These are phyloP conservation scores for Thyridium curvatum DNA, from an alignment of 2,329 filamentous ascomycete species.

Conservation along the genomic window DNA sequence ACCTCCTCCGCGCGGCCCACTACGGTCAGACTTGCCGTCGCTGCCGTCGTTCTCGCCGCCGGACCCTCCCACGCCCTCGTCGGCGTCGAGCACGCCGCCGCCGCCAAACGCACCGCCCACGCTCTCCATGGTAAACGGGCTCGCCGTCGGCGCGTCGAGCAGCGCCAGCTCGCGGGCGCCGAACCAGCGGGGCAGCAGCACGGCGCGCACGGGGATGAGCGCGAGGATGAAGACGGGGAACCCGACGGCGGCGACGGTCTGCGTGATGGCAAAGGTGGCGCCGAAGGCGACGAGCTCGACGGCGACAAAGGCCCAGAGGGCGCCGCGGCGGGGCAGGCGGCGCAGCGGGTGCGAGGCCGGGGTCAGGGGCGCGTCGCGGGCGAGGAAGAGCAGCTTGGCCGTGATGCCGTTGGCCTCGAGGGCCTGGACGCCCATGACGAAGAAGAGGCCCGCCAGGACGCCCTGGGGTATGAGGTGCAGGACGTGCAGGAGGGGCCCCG, in stretches of 20 bases:
- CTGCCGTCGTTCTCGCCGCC: slow-evolving; percentile 4
- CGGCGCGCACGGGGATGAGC: slow-evolving; percentile 59
- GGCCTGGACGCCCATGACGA: slow-evolving; percentile 77
- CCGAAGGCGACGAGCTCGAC: slow-evolving; percentile 66
- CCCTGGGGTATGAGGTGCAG: slow-evolving; percentile 74
- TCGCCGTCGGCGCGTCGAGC: slow-evolving; percentile 70
- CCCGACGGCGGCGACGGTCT: slow-evolving; percentile 76
- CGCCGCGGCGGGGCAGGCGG: slow-evolving; percentile 50
- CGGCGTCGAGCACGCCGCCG: slow-evolving; percentile 6
- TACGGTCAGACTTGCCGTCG: neutral
- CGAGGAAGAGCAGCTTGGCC: slow-evolving; percentile 64
- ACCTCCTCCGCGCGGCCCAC: slow-evolving; percentile 1
- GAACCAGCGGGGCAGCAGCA: slow-evolving; percentile 58
- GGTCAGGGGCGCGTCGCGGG: slow-evolving; percentile 58
- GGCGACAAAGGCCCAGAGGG: slow-evolving; percentile 66
- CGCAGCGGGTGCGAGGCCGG: slow-evolving; percentile 50
- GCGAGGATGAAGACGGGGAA: slow-evolving; percentile 70
- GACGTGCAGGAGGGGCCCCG: slow-evolving; percentile 65
- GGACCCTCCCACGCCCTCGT: slow-evolving; percentile 1
- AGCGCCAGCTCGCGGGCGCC: slow-evolving; percentile 50
- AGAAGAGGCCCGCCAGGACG: slow-evolving; percentile 75
- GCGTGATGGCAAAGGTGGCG: slow-evolving; percentile 73
- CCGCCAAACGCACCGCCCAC: slow-evolving; percentile 57
- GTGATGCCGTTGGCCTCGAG: slow-evolving; percentile 74
- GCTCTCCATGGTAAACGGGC: slow-evolving; percentile 69